Evolutionary conservation across 495 filamentous ascomycete genomes (phyloP), one percentile per base, ranked within the genome.

Genomic region (Mycothermus thermophilus): DNA sequence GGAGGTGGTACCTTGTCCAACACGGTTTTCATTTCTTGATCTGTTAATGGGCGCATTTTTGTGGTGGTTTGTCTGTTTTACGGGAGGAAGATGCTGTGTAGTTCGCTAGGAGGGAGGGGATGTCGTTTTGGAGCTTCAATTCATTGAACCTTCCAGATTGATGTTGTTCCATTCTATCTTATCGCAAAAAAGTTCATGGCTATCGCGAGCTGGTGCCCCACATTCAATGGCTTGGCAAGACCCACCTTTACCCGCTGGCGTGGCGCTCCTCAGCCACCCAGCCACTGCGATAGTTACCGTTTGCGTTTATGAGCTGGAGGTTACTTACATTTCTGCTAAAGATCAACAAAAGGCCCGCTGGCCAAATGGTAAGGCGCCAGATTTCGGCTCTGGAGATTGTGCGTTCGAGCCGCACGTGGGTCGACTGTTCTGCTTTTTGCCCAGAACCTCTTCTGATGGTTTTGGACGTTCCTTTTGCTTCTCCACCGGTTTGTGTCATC

Each of bases 1-100:
- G 3, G 8, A 11, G n/a, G 32, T 0, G 9, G 3, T 32, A 48
- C 45, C 41, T 94, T 94, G 33, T 70, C 59, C 57, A 94, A 86
- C 39, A 92, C 71, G 0, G 67, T 72, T 37, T 75, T 64, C 17
- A 74, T 80, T 46, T 86, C 82, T 40, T 60, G 48, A 51, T 86
- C 81, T 13, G 79, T 83, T 32, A 87, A 66, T 34, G 75, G 64
- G 33, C 81, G 74, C 81, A 87, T 87, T 13, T 40, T 60, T 43
- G 27, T 33, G 19, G 30, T 19, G 3, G 24, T 32, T 19, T 22
- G 0, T 3, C n/a, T 27, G 12, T 29, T 17, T 33, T 20, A 7
- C 8, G 15, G 14, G 11, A 18, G 15, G 15, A 11, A 17, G 15
- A 9, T 33, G 31, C 27, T 27, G 33, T 34, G 26, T 25, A n/a